Conservation (phyloP, 306 rosid genomes). For the Corylus americana region DNA sequence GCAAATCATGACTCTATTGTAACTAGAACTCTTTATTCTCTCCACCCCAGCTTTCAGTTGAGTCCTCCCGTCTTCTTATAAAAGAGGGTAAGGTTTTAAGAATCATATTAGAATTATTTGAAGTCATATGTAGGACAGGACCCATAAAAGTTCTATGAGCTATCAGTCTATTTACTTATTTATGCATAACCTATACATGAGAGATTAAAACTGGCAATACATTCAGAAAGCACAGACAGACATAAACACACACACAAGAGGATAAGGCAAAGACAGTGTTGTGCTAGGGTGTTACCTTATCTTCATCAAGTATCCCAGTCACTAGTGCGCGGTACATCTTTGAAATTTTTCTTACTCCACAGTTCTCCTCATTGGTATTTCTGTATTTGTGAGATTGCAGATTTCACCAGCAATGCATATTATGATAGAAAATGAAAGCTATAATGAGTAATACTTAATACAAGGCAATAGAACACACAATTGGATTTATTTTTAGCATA, state of each 20-base stretch:
- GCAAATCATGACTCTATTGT: too few relatives aligned
- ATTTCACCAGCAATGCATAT: conserved; percentile 11
- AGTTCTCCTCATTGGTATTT: conserved; percentile 43
- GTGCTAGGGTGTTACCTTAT: conserved; percentile 50
- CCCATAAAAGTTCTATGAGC: neutral
- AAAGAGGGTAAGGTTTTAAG: neutral
- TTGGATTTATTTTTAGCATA: neutral
- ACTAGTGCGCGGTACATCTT: conserved; percentile 82
- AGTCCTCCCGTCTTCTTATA: neutral
- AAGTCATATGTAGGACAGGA: neutral
- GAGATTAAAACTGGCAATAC: neutral
- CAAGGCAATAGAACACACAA: neutral
- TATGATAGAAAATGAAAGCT: neutral
- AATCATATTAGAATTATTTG: neutral
- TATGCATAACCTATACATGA: neutral
- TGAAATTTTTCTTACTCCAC: conserved; percentile 57
- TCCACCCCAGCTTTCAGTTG: neutral
- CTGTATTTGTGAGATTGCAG: conserved; percentile 34
- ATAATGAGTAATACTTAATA: neutral
- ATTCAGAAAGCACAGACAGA: neutral
- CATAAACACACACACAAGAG: neutral
- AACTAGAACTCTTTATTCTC: neutral
- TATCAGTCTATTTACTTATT: neutral
- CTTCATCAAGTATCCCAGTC: conserved; percentile 65
- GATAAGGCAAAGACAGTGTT: neutral